A percentile compares a stretch with the other conserved stretches of the same genome.
phyloP scores from a whole-genome alignment of 176 grass and related monocot genomes.

The Coix lacrymajobi region DNA sequence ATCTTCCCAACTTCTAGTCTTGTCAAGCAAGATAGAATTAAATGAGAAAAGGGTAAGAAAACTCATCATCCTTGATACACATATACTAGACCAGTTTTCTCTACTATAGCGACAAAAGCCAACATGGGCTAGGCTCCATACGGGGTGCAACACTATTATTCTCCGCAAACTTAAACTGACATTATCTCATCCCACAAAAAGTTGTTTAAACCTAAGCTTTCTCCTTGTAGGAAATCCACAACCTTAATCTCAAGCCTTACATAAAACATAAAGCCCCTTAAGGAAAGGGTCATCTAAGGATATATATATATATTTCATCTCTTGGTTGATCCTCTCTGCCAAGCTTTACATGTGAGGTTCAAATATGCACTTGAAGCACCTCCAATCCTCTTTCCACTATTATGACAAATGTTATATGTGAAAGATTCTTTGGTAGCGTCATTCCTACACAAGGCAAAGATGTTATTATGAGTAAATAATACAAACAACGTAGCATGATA shows the following conservation, averaged over 20 bases:
- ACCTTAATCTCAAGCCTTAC: conserved; percentile 72
- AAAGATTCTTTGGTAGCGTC: conserved; percentile 65
- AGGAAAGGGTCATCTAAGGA: conserved; percentile 39
- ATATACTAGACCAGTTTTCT: conserved; percentile 57
- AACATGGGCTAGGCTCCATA: conserved; percentile 40
- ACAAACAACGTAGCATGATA: neutral
- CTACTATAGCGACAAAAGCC: conserved; percentile 51
- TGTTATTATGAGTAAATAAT: neutral
- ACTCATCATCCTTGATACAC: conserved; percentile 41
- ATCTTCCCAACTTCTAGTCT: no score
- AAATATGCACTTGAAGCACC: conserved; percentile 55
- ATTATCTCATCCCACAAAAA: conserved; percentile 61
- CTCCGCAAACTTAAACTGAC: conserved; percentile 75
- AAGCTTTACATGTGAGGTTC: conserved; percentile 53
- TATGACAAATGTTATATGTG: conserved; percentile 61
- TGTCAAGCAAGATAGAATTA: conserved; percentile 43
- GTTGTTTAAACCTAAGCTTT: conserved; percentile 49
- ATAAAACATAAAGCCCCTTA: conserved; percentile 51
- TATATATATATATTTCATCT: conserved; percentile 51
- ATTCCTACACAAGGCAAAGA: conserved; percentile 42
- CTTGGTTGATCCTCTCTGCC: conserved; percentile 60
- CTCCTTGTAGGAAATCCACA: conserved; percentile 46
- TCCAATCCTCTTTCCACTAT: conserved; percentile 59
- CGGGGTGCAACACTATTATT: conserved; percentile 45
- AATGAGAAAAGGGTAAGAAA: neutral